A percentile compares a stretch with the other conserved stretches of the same genome.
phyloP scores from a whole-genome alignment of 2,329 filamentous ascomycete genomes.

The Cladosporium oxysporum region DNA sequence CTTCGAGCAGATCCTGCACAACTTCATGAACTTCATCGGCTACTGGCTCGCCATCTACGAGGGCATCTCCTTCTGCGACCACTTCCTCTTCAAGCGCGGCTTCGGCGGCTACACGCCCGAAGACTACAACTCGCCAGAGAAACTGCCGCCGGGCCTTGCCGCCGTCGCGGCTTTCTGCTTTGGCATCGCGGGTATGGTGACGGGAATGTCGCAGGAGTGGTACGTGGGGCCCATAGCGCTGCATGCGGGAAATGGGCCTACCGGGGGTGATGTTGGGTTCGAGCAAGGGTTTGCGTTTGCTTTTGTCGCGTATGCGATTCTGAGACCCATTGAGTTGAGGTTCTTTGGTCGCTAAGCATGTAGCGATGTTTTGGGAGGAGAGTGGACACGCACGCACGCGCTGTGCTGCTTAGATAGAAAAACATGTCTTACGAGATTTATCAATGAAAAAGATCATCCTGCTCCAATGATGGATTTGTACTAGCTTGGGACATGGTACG shows the following conservation, averaged over 20 bases:
- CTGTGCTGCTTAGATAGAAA: neutral
- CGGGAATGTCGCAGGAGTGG: constrained; percentile 73
- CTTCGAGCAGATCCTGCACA: constrained; percentile 65
- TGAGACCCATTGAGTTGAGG: constrained; percentile 54
- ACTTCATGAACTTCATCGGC: constrained; percentile 63
- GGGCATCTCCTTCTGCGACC: constrained; percentile 65
- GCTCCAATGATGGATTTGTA: neutral
- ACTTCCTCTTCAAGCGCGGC: constrained; percentile 64
- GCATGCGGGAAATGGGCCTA: constrained; percentile 53
- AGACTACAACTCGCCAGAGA: constrained; percentile 58
- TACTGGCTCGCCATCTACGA: constrained; percentile 78
- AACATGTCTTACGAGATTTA: neutral
- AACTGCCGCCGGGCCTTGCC: constrained; percentile 65
- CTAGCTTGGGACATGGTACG: neutral
- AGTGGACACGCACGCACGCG: neutral
- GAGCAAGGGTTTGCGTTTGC: constrained; percentile 67
- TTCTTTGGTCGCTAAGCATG: constrained; percentile 29
- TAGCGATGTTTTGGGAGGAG: neutral
- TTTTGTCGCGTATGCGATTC: constrained; percentile 52
- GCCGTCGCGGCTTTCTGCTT: constrained; percentile 64
- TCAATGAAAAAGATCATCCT: neutral
- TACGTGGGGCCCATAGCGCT: constrained; percentile 66
- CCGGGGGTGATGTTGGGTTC: constrained; percentile 63
- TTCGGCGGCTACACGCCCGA: constrained; percentile 60
- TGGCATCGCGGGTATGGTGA: constrained; percentile 65